phyloP scores from a whole-genome alignment of 1,284 basidiomycete genomes.

The Puccinia sorghi region DNA sequence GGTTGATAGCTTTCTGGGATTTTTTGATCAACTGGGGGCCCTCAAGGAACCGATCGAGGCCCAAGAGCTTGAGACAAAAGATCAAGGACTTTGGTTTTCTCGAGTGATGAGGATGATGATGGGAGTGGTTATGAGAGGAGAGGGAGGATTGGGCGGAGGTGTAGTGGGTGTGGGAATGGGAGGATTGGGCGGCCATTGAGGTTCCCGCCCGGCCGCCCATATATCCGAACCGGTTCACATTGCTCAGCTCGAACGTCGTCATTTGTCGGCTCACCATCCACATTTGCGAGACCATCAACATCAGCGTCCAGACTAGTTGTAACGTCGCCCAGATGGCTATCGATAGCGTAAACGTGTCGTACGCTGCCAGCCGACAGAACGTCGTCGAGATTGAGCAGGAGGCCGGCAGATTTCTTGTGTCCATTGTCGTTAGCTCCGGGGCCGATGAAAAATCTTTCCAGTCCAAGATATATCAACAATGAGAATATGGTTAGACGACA shows the following conservation, averaged over 20 bases:
- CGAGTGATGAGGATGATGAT: background rate
- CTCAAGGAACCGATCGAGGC: conserved; percentile 87
- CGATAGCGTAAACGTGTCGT: conserved; percentile 80
- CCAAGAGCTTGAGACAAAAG: conserved; percentile 83
- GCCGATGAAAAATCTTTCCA: conserved; percentile 59
- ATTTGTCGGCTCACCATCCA: conserved; percentile 93
- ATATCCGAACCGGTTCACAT: conserved; percentile 89
- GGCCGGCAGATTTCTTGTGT: conserved; percentile 65
- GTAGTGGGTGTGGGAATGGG: conserved; percentile 40
- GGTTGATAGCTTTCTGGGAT: conserved; percentile 72
- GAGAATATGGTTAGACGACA: conserved; percentile 55
- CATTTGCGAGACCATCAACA: conserved; percentile 79
- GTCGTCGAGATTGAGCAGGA: conserved; percentile 72
- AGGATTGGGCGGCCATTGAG: conserved; percentile 28
- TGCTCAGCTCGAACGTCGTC: conserved; percentile 93
- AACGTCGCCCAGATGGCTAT: conserved; percentile 81
- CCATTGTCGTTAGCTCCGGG: conserved; percentile 59
- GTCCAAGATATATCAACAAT: no score
- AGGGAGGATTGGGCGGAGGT: conserved; percentile 36
- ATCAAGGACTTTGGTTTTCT: conserved; percentile 56
- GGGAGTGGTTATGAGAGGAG: background rate
- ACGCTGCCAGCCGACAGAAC: conserved; percentile 60
- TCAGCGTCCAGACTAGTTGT: conserved; percentile 87
- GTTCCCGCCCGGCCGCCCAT: conserved; percentile 72
- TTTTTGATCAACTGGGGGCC: conserved; percentile 75